phyloP scores from a whole-genome alignment of 148 eudicot genomes.

The Vaccinium macrocarpon region DNA sequence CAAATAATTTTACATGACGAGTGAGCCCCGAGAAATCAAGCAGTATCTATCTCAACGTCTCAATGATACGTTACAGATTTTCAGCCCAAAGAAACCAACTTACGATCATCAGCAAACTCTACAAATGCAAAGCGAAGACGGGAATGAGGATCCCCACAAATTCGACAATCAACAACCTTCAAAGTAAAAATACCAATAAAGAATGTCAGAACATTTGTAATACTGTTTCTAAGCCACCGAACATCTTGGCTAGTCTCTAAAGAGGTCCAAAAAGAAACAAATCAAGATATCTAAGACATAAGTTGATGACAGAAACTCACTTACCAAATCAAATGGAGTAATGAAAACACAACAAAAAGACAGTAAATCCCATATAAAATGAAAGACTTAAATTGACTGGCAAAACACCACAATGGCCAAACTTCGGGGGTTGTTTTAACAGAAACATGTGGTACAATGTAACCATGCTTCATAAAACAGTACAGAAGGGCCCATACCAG shows the following conservation, averaged over 20 bases:
- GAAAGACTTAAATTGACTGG: not conserved
- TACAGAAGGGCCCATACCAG: not conserved
- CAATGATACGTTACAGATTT: not conserved
- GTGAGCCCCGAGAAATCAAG: conserved; percentile 19
- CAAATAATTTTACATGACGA: conserved; percentile 17
- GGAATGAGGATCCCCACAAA: conserved; percentile 96
- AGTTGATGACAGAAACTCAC: not conserved
- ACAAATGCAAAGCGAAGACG: conserved; percentile 98
- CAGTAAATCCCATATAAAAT: not conserved
- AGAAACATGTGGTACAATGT: not conserved
- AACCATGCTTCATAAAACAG: not conserved
- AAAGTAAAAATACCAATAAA: not conserved
- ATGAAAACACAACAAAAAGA: not conserved
- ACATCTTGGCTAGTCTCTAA: not conserved
- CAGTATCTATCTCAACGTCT: not conserved
- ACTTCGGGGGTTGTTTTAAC: not conserved
- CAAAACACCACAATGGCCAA: not conserved
- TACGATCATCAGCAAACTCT: conserved; percentile 89
- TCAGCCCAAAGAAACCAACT: conserved; percentile 23
- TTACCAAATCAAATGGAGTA: not conserved
- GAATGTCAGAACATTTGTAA: conserved; percentile 6
- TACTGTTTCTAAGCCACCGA: not conserved
- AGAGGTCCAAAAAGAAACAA: not conserved
- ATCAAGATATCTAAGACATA: conserved; percentile 3
- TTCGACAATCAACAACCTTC: conserved; percentile 55